Conservation (phyloP, 108 stramenopile genomes). For the Conticribra weissflogii region DNA sequence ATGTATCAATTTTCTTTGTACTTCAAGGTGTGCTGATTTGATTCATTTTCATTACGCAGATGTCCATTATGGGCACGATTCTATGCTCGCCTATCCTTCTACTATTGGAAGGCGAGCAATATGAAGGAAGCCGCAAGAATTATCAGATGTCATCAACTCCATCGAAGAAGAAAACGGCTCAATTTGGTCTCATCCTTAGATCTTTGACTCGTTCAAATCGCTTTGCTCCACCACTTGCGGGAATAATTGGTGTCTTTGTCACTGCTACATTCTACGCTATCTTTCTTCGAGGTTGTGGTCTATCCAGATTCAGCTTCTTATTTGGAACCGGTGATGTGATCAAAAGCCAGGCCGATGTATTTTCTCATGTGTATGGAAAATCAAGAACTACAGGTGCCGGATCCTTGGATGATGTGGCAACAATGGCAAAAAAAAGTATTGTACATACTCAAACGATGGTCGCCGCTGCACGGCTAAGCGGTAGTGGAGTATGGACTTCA, state of each 20-base stretch:
- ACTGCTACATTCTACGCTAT: constrained; percentile 58
- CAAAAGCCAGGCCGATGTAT: constrained; percentile 51
- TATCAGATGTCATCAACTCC: constrained; percentile 43
- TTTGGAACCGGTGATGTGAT: constrained; percentile 43
- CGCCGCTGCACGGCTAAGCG: constrained; percentile 58
- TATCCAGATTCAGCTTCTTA: constrained; percentile 47
- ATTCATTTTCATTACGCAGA: constrained; percentile 4
- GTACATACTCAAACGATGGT: constrained; percentile 50
- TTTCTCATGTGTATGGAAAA: constrained; percentile 41
- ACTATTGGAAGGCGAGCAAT: constrained; percentile 70
- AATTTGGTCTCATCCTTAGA: constrained; percentile 43
- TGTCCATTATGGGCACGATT: constrained; percentile 69
- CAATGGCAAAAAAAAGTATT: constrained; percentile 54
- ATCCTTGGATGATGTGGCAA: constrained; percentile 49
- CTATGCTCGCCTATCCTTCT: constrained; percentile 62
- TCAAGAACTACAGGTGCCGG: constrained; percentile 28
- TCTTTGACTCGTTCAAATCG: constrained; percentile 59
- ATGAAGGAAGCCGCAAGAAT: constrained; percentile 34
- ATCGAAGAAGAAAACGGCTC: constrained; percentile 17
- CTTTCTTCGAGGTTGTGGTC: constrained; percentile 64
- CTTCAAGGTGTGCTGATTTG: neutral
- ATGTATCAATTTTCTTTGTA: neutral
- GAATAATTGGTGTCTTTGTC: constrained; percentile 55
- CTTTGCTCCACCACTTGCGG: constrained; percentile 60
- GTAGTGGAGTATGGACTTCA: constrained; percentile 71